phyloP scores from a whole-genome alignment of 2,329 filamentous ascomycete genomes.

The Ceratocystis smalleyi region DNA sequence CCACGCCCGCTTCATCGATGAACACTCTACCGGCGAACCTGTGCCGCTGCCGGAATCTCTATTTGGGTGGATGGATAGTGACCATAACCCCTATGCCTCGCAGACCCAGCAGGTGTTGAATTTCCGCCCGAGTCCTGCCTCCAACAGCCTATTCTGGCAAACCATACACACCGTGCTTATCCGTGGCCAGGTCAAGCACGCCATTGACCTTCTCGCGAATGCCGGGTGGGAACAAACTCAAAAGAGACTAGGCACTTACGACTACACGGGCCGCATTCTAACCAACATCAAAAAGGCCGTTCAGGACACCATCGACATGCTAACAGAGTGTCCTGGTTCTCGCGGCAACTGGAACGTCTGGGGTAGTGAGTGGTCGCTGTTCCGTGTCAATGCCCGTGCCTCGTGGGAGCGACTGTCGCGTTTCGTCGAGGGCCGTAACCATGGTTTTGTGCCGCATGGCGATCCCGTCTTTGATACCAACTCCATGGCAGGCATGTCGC shows the following conservation, averaged over 20 bases:
- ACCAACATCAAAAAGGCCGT: constrained; percentile 61
- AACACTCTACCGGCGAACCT: constrained; percentile 27
- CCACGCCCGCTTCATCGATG: constrained; percentile 40
- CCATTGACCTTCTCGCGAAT: constrained; percentile 51
- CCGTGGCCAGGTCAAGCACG: constrained; percentile 55
- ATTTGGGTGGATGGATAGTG: constrained; percentile 64
- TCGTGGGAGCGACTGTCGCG: constrained; percentile 55
- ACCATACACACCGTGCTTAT: constrained; percentile 58
- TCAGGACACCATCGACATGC: constrained; percentile 49
- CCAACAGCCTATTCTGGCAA: constrained; percentile 71
- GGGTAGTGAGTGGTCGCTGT: constrained; percentile 68
- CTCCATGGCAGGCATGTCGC: constrained; percentile 47
- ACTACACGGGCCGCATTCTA: constrained; percentile 63
- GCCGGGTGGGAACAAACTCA: constrained; percentile 67
- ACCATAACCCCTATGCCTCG: constrained; percentile 56
- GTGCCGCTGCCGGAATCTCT: constrained; percentile 59
- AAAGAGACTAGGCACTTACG: constrained; percentile 47
- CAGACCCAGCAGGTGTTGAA: constrained; percentile 51
- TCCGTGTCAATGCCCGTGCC: constrained; percentile 57
- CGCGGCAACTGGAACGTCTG: constrained; percentile 67
- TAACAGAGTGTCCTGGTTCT: constrained; percentile 58
- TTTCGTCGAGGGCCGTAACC: constrained; percentile 54
- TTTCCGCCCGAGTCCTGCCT: constrained; percentile 55
- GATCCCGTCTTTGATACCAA: constrained; percentile 25
- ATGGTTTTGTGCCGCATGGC: constrained; percentile 26